Conservation (phyloP, 441 rosid genomes). For the Euphorbia neoarborescens region DNA sequence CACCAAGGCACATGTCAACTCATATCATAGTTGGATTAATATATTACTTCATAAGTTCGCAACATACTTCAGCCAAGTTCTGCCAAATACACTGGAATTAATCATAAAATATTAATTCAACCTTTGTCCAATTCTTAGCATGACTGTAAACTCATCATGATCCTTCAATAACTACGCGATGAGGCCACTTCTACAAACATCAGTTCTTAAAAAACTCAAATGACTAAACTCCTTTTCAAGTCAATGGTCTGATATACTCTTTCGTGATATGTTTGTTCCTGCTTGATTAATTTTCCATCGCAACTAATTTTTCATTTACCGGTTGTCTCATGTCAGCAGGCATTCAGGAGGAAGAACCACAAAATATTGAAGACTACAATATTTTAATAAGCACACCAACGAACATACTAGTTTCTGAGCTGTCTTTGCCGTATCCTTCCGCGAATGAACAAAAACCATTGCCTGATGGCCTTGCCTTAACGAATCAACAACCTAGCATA, state of each 20-base stretch:
- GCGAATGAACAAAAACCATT: slow-evolving; percentile 96
- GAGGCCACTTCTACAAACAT: background rate
- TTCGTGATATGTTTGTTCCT: background rate
- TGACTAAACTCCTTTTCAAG: background rate
- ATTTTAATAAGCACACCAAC: background rate
- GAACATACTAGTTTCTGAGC: slow-evolving; percentile 71
- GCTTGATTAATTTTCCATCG: background rate
- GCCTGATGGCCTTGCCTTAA: slow-evolving; percentile 89
- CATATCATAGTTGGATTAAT: background rate
- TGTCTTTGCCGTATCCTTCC: slow-evolving; percentile 96
- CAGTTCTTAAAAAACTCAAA: background rate
- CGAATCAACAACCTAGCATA: slow-evolving; percentile 73
- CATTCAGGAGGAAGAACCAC: background rate
- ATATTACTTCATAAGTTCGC: background rate
- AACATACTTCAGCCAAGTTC: background rate
- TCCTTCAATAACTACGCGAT: background rate
- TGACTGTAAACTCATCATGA: background rate
- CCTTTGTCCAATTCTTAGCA: background rate
- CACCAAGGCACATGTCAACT: background rate
- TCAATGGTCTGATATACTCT: background rate
- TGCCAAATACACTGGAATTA: background rate
- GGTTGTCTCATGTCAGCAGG: background rate
- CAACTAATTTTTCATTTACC: background rate
- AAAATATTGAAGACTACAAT: background rate
- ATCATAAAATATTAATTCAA: background rate